These are phyloP conservation scores for Spathaspora arborariae DNA, from an alignment of 805 yeast genomes.

Conservation along the genomic window DNA sequence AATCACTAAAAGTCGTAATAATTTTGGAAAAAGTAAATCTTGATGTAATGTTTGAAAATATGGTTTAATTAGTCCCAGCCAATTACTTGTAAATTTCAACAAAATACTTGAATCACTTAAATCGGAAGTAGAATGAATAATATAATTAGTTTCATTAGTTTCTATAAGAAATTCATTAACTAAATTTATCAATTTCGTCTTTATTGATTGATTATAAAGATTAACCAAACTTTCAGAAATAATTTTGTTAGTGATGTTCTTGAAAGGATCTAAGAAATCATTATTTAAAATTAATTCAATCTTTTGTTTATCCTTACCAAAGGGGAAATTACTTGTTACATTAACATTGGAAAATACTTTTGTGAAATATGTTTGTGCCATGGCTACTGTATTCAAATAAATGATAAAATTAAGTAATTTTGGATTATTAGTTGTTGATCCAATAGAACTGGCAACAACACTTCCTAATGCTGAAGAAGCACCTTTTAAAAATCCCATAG, in stretches of 20 bases:
- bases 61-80: constrained; percentile 66
- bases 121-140: constrained; percentile 23
- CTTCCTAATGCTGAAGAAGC: constrained; percentile 43
- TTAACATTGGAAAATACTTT: constrained; percentile 47
- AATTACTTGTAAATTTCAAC: constrained; percentile 51
- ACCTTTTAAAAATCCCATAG: constrained; percentile 39
- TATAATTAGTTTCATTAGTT: constrained; percentile 25
- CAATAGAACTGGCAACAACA: constrained; percentile 31
- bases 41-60: constrained; percentile 56
- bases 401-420: constrained; percentile 59
- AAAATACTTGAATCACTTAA: constrained; percentile 34
- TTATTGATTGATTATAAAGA: constrained; percentile 47
- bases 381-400: constrained; percentile 67
- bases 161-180: constrained; percentile 43
- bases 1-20: constrained; percentile 48
- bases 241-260: constrained; percentile 33
- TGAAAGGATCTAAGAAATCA: constrained; percentile 32
- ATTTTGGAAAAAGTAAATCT: constrained; percentile 43
- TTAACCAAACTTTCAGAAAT: constrained; percentile 43
- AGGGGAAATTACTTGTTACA: constrained; percentile 27
- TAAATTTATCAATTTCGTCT: constrained; percentile 39
- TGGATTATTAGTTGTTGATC: constrained; percentile 34
- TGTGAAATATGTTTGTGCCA: constrained; percentile 55
- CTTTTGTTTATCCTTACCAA: constrained; percentile 33
- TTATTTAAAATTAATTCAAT: constrained; percentile 24